Base-by-base conservation (phyloP, 371 early-diverging fungal species). In the Choanephora cucurbitarum region DNA sequence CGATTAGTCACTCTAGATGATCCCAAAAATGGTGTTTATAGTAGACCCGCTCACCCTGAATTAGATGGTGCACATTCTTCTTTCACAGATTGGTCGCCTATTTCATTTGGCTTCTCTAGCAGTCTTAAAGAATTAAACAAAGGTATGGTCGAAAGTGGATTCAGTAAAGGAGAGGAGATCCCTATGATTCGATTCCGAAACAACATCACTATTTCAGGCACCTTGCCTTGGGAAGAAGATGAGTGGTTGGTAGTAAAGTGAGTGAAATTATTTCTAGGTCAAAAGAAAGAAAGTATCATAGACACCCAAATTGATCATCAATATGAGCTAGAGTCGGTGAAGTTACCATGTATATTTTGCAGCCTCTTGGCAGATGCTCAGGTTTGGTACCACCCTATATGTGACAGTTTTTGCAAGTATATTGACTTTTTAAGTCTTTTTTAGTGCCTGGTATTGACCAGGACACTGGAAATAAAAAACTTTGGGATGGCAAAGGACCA, bases 201-300 rank as follows among this genome's bases (percentile, higher is more conserved):
- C 43, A 79, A 79, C 31, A 52, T 79, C 6, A 69, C 70, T 0
- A 76, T 79, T 34, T 28, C 61, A 19, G 75, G 77, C 2, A 79
- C 80, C 0, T 15, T 67, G 6, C 55, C 80, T 2, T 79, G 76
- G 74, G 80, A 79, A 34, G 80, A 79, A 54, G 80, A 79, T 37
- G 53, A 66, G 33, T 79, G 80, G 80, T 52, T 79, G 13, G 75
- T 79, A 0, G 72, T 57, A 21, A 68, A 62, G 80, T 65, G 63
- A 57, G 75, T 56, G 50, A n/a, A n/a, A n/a, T n/a, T n/a, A n/a
- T n/a, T n/a, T n/a, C n/a, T n/a, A n/a, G n/a, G n/a, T n/a, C n/a
- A n/a, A n/a, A n/a, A n/a, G n/a, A n/a, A n/a, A n/a, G n/a, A n/a
- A n/a, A n/a, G n/a, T n/a, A n/a, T n/a, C n/a, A n/a, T n/a, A n/a